Evolutionary conservation across 2,329 filamentous ascomycete species (phyloP).

Genomic region (Tolypocladium album): DNA sequence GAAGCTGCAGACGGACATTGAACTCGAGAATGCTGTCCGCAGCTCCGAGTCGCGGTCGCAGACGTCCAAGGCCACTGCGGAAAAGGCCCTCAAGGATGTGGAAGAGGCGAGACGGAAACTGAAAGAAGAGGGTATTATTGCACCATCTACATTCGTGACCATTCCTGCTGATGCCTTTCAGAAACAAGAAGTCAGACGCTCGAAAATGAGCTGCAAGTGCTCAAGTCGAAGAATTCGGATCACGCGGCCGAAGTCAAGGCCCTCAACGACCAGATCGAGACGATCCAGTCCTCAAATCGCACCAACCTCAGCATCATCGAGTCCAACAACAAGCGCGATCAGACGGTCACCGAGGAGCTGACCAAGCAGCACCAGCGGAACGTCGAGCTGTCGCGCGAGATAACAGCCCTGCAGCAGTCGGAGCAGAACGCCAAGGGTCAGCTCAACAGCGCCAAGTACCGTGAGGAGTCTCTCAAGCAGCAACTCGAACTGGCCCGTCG

Average conservation of each 20-base stretch:
- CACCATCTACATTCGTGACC: neutral
- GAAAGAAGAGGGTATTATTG: constrained; percentile 60
- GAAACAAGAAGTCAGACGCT: constrained; percentile 66
- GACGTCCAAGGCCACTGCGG: constrained; percentile 67
- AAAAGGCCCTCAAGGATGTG: constrained; percentile 75
- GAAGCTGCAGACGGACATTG: constrained; percentile 82
- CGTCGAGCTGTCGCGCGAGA: constrained; percentile 70
- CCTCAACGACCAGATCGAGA: constrained; percentile 71
- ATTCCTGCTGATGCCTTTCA: constrained; percentile 22
- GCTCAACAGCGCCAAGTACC: constrained; percentile 74
- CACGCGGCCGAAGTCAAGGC: constrained; percentile 66
- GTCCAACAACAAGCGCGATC: constrained; percentile 77
- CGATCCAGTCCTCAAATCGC: constrained; percentile 83
- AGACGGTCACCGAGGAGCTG: constrained; percentile 76
- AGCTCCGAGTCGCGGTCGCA: constrained; percentile 75
- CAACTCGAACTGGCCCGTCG: constrained; percentile 81
- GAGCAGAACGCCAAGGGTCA: constrained; percentile 74
- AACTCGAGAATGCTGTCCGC: constrained; percentile 82
- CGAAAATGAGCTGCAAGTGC: constrained; percentile 69
- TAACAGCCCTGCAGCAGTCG: constrained; percentile 71
- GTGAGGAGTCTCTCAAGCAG: constrained; percentile 81
- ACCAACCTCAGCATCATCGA: constrained; percentile 85
- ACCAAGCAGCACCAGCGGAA: constrained; percentile 83
- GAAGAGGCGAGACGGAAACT: constrained; percentile 74
- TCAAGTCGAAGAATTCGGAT: constrained; percentile 65